These are phyloP conservation scores for Rhododendron kiyosumense DNA, from an alignment of 148 eudicot species.

Conservation along the genomic window DNA sequence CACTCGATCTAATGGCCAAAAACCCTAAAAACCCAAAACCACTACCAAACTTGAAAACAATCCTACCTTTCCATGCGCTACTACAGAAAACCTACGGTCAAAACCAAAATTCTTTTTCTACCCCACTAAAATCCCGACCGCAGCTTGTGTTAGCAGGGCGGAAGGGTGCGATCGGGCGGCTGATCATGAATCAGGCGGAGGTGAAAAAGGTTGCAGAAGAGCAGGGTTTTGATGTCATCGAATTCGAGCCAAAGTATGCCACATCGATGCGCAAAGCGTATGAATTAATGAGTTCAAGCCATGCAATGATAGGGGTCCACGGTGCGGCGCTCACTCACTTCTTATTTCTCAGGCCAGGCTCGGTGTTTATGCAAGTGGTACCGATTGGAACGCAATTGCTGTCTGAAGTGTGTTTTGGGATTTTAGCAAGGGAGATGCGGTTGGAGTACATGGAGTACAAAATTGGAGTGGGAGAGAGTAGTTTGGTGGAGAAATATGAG, in stretches of 20 bases:
- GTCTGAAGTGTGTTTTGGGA: slow-evolving; percentile 40
- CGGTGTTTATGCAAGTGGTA: slow-evolving; percentile 43
- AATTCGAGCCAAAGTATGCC: slow-evolving; percentile 37
- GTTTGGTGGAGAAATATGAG: slow-evolving; percentile 35
- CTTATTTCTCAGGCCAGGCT: slow-evolving; percentile 42
- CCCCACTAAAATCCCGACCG: slow-evolving; percentile 26
- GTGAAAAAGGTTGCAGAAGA: slow-evolving; percentile 19
- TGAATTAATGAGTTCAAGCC: slow-evolving; percentile 37
- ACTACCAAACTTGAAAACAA: slow-evolving; percentile 18
- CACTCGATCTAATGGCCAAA: slow-evolving; percentile 40
- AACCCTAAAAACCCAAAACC: slow-evolving; percentile 22
- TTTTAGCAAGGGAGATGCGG: slow-evolving; percentile 32
- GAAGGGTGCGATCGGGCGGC: slow-evolving; percentile 29
- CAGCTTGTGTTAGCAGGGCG: slow-evolving; percentile 34
- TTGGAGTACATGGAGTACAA: slow-evolving; percentile 54
- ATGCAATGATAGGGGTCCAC: slow-evolving; percentile 49
- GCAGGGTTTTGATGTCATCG: slow-evolving; percentile 45
- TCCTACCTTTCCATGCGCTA: slow-evolving; percentile 32
- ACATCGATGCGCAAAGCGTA: slow-evolving; percentile 34
- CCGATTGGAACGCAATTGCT: slow-evolving; percentile 48
- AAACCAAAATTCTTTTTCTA: neutral
- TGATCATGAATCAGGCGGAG: slow-evolving; percentile 28
- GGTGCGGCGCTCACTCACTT: slow-evolving; percentile 56
- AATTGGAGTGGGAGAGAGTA: slow-evolving; percentile 44
- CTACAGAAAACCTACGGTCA: slow-evolving; percentile 30